Base-by-base conservation (phyloP, 2,329 filamentous ascomycete species). In the Talaromyces sp. region DNA sequence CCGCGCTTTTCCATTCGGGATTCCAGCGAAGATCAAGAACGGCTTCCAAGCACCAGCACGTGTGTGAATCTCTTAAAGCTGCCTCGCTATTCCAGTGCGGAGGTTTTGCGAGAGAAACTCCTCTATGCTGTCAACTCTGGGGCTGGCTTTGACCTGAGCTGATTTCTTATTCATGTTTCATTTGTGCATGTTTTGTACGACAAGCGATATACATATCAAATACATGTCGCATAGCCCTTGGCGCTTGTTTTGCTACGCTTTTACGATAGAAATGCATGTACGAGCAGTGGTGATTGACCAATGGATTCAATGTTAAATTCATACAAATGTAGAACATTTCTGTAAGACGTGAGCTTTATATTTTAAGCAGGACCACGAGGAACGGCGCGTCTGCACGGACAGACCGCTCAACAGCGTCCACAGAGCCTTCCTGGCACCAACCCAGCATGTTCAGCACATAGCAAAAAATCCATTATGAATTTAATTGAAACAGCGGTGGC, bases 11-110 rank as follows among this genome's bases (percentile, higher is more conserved):
- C 88, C 70, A 98, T 99, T 65, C 81, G 95, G 4, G 95, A 99
- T 75, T 88, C 87, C 0, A 90, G 91, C 4, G 79, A 78, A 28
- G 91, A 96, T 70, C 84, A 93, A 75, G 83, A 85, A 55, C 82
- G 95, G 62, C 78, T 97, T 65, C 95, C 95, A 2, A 98, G 92
- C 72, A 92, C 95, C 19, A 97, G 93, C 72, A 99, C 95, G 0
- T 99, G 95, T 69, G 92, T 98, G 30, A 99, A 99, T 73, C 73
- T 99, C 67, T 78, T 99, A 55, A 99, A 99, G 80, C 77, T 99
- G 66, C 95, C 95, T 7, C 85, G 88, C 66, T 99, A 98, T 75
- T 83, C 76, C 55, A 86, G 81, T 36, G 85, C 87, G 65, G 75
- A 79, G 62, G 83, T 81, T 30, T 73, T 99, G 69, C 88, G 85